These are phyloP conservation scores for Rhazya stricta DNA, from an alignment of 257 asterid species.

Conservation along the genomic window DNA sequence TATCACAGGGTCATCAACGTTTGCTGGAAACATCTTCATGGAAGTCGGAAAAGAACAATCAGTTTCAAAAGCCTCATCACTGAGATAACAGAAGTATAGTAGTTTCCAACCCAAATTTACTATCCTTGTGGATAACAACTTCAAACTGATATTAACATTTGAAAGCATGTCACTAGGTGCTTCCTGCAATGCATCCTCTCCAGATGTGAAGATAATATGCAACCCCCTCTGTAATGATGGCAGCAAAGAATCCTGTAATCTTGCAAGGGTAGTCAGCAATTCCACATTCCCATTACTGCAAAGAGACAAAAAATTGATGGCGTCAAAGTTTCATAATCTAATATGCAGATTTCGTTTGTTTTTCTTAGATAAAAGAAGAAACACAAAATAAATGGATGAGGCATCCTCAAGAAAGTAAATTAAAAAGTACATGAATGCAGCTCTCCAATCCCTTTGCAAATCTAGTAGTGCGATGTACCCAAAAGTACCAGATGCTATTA, in stretches of 20 bases:
- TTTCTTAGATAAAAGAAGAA: neutral
- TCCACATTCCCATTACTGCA: slow-evolving; percentile 82
- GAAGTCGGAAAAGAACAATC: slow-evolving; percentile 45
- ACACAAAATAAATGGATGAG: too few relatives aligned
- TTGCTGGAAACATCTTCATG: slow-evolving; percentile 88
- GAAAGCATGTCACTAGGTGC: slow-evolving; percentile 44
- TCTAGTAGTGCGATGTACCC: neutral
- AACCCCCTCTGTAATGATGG: slow-evolving; percentile 73
- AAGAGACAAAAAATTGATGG: slow-evolving; percentile 18
- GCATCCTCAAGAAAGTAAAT: neutral
- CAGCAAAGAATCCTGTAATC: slow-evolving; percentile 71
- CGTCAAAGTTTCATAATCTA: neutral
- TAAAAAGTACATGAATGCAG: neutral
- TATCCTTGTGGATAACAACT: slow-evolving; percentile 62
- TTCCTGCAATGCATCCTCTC: slow-evolving; percentile 36
- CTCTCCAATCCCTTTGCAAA: neutral
- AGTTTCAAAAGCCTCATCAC: slow-evolving; percentile 72
- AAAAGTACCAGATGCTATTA: neutral
- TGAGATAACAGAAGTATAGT: slow-evolving; percentile 62
- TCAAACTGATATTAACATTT: slow-evolving; percentile 50
- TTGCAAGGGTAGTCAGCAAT: slow-evolving; percentile 63
- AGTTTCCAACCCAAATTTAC: slow-evolving; percentile 73
- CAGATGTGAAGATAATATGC: slow-evolving; percentile 34
- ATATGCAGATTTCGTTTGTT: neutral
- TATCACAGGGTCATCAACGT: slow-evolving; percentile 76